Percentiles rank a stretch among this genome's conserved stretches.
Evolutionary conservation across 1,139 yeast species (phyloP).

Genomic region (Candida tetrigidarum): DNA sequence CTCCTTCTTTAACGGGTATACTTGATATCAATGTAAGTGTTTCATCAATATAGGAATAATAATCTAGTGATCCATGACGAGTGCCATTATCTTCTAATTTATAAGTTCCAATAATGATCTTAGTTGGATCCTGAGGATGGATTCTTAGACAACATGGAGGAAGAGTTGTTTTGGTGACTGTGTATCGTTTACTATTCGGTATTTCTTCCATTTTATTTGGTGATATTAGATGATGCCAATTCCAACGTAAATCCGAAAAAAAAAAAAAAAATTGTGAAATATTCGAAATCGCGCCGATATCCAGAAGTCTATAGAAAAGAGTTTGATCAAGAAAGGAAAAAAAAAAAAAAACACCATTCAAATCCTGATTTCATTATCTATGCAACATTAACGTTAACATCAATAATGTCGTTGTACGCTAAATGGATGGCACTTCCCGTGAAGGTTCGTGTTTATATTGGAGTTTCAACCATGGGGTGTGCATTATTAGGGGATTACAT

Average conservation of each 20-base stretch:
- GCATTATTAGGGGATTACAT: slow-evolving; percentile 58
- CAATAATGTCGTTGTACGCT: slow-evolving; percentile 40
- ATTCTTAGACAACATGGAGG: slow-evolving; percentile 86
- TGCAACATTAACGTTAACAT: no score
- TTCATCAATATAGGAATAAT: slow-evolving; percentile 39
- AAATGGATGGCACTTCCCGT: slow-evolving; percentile 56
- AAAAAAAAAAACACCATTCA: not conserved
- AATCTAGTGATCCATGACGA: slow-evolving; percentile 77
- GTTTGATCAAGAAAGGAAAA: not conserved
- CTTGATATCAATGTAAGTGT: slow-evolving; percentile 13
- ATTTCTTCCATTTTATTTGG: slow-evolving; percentile 1
- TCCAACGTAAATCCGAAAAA: not conserved
- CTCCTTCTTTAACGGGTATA: slow-evolving; percentile 41
- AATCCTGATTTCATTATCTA: not conserved
- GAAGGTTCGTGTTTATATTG: slow-evolving; percentile 55
- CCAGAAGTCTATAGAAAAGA: no score
- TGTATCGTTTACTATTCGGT: slow-evolving; percentile 22
- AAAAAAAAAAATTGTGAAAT: not conserved
- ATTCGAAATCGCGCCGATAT: no score
- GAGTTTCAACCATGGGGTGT: slow-evolving; percentile 54
- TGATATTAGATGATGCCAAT: not conserved
- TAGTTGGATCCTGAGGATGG: slow-evolving; percentile 52
- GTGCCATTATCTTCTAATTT: slow-evolving; percentile 61
- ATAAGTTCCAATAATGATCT: slow-evolving; percentile 77
- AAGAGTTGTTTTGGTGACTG: slow-evolving; percentile 44